Base-by-base conservation (phyloP, 1,139 yeast species). In the Debaryomyces sp. region DNA sequence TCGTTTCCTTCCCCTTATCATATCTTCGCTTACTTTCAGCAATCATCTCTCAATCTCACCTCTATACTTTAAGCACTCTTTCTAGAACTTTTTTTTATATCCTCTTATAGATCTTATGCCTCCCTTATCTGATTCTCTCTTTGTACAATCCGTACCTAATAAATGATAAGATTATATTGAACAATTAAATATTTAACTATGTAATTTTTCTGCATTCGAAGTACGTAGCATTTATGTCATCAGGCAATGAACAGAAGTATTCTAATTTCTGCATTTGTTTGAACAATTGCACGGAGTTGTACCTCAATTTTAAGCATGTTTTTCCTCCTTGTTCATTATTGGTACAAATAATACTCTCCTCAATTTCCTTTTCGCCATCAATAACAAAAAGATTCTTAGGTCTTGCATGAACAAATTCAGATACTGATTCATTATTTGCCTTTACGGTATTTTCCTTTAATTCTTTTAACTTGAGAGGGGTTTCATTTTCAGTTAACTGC, bases 201-300 rank as follows among this genome's bases (percentile, higher is more conserved):
- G 44, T 53, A 39, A 75, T 75, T 56, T 74, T 73, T 50, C 81
- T 63, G 59, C 81, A 76, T 57, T 76, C 81, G 53, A 76, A 75
- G 57, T 75, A 75, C 7, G 80, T 75, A 38, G 80, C 78, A 52
- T 73, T 70, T 44, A 75, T 68, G 50, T 75, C 78, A 49, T 75
- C 74, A 1, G 80, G 79, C 52, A 75, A 71, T 1, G 78, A 72
- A 52, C 80, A 76, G 53, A 75, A 74, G 53, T 75, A 75, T 41
- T 74, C 78, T 42, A 73, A 61, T 40, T 63, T 64, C 51, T 77
- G 81, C 81, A 77, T 77, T 29, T 71, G 72, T 54, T 69, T 74
- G 64, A 77, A 77, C 50, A 77, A 63, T 50, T 73, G 70, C 39
- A 75, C 62, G 39, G 73, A 68, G 51, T 71, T 68, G 43, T 67